These are phyloP conservation scores for Kwoniella mangroviensis DNA, from an alignment of 768 basidiomycete species.

Conservation along the genomic window DNA sequence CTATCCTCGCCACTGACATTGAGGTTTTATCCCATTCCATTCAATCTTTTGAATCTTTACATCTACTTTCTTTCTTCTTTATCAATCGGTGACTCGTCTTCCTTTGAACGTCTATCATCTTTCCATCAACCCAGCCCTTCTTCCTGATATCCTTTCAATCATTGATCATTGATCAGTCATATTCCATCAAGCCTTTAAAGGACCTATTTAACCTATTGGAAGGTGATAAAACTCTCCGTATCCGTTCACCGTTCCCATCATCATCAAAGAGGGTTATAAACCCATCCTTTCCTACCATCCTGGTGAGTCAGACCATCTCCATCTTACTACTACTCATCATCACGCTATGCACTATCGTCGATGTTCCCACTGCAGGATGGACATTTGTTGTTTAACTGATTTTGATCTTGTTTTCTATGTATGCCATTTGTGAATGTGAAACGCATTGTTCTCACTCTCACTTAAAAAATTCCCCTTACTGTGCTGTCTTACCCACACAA, in stretches of 20 bases:
- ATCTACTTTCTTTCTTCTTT: neutral
- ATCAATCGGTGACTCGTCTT: neutral
- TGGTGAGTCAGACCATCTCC: neutral
- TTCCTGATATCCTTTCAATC: neutral
- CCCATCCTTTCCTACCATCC: conserved; percentile 2
- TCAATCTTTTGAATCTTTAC: no score
- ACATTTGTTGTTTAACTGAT: neutral
- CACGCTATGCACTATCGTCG: neutral
- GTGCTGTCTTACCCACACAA: neutral
- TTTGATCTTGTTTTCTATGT: neutral
- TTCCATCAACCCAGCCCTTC: no score
- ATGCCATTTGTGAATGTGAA: neutral
- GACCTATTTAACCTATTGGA: neutral
- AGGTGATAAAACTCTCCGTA: conserved; percentile 5
- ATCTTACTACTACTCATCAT: neutral
- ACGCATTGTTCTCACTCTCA: neutral
- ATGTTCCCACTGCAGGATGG: neutral
- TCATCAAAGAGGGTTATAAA: neutral
- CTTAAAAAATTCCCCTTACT: neutral
- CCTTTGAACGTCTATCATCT: neutral
- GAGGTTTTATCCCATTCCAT: no score
- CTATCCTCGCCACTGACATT: neutral
- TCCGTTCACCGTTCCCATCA: neutral
- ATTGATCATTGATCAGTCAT: neutral
- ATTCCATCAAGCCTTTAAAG: conserved; percentile 5